Evolutionary conservation across 1,139 yeast species (phyloP).

Genomic region (Candida sp.): DNA sequence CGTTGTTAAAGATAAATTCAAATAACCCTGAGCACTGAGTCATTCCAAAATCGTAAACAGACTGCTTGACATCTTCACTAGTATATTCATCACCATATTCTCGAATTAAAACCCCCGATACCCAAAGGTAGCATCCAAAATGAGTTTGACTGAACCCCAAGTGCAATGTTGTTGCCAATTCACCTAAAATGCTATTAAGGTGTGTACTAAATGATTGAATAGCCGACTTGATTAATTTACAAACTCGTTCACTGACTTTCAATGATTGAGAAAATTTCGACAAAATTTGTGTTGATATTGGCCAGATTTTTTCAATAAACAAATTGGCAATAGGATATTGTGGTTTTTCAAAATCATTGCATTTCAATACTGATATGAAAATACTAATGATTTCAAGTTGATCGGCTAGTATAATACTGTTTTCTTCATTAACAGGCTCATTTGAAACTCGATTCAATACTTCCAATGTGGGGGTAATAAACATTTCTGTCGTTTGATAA

Average conservation of each 20-base stretch:
- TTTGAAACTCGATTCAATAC: conserved; percentile 32
- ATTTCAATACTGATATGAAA: conserved; percentile 58
- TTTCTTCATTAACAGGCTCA: conserved; percentile 24
- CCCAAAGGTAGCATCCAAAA: conserved; percentile 88
- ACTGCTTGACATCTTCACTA: conserved; percentile 29
- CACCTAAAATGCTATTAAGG: conserved; percentile 58
- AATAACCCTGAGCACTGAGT: conserved; percentile 44
- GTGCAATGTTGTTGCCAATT: conserved; percentile 60
- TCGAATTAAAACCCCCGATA: conserved; percentile 77
- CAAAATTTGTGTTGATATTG: conserved; percentile 49
- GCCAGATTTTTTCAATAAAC: conserved; percentile 56
- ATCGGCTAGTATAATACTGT: conserved; percentile 58
- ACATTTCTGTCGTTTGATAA: conserved; percentile 42
- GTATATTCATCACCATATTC: conserved; percentile 69
- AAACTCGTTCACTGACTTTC: conserved; percentile 68
- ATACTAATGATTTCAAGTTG: conserved; percentile 72
- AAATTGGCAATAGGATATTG: conserved; percentile 57
- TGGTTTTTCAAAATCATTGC: conserved; percentile 29
- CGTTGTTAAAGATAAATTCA: conserved; percentile 21
- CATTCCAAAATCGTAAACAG: conserved; percentile 47
- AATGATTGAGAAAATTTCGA: conserved; percentile 52
- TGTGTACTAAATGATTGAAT: conserved; percentile 69
- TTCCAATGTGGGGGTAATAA: conserved; percentile 65
- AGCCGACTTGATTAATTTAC: conserved; percentile 65
- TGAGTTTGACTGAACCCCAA: conserved; percentile 67